A percentile compares a stretch with the other conserved stretches of the same genome.
Conservation (phyloP, 208 protist genomes). For the Porcisia hertigi region DNA sequence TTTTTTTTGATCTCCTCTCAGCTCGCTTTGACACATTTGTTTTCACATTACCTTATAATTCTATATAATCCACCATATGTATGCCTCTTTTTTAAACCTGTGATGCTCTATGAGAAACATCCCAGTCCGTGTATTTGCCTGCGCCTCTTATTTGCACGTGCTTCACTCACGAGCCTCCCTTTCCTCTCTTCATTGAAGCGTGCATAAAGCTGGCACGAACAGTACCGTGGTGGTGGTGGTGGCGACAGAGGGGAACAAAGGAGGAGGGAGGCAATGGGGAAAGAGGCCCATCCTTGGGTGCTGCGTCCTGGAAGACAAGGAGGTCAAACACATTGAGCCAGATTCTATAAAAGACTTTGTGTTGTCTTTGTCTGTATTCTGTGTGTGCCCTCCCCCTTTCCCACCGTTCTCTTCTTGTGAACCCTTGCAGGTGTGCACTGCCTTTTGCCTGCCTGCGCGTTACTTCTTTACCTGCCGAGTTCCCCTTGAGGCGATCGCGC, state of each 20-base stretch:
- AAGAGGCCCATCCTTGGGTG: neutral
- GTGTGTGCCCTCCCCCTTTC: neutral
- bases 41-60: too few species aligned
- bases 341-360: neutral
- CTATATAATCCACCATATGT: too few species aligned
- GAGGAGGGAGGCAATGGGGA: neutral
- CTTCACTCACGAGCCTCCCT: neutral
- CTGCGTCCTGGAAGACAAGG: neutral
- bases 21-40: too few species aligned
- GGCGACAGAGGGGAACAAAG: neutral
- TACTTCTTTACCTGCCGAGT: neutral
- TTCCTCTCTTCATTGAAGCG: neutral
- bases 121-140: neutral
- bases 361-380: neutral
- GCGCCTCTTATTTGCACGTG: neutral
- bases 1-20: too few species aligned
- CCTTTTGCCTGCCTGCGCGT: neutral
- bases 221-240: neutral
- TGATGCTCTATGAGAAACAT: too few species aligned
- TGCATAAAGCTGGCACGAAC: neutral
- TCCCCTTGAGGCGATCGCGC: neutral
- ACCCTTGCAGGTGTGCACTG: neutral
- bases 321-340: neutral
- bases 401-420: neutral
- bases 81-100: too few species aligned